Evolutionary conservation across 106 monocot genomes (phyloP), one percentile per base, ranked within the genome.

Genomic region (Ottelia alismoides): DNA sequence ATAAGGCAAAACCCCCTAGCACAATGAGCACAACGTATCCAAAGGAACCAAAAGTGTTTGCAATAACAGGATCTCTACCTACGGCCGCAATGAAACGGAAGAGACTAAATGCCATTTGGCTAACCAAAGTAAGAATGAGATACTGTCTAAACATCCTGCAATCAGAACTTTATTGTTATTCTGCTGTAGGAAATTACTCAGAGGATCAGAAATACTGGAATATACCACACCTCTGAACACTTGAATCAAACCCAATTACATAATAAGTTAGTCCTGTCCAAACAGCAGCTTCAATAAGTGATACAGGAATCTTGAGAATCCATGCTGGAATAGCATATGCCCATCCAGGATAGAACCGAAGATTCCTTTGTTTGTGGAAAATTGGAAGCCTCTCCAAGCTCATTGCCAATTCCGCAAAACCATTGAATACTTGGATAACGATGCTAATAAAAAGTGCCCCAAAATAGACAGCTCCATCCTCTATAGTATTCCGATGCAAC

Each of bases 281-380:
- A 25, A 78, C 49, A 40, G 65, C 87, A 67, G 78, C 72, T 59
- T 87, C 87, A 22, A 75, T 12, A 50, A 87, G 75, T 14, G 87
- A 87, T 55, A 87, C 70, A 0, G 87, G 87, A 7, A 87, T 87
- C 55, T 87, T 87, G 1, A 87, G 70, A 27, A 87, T 49, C 82
- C 82, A 87, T 32, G 81, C 63, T 20, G 87, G 87, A 11, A 87
- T 47, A 25, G 82, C 81, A 65, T 87, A 87, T n/a, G 78, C 72
- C 87, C 87, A 87, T 61, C 78, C 52, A 10, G 87, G 87, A 55
- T 70, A 87, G 53, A 87, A 87, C 25, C 67, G 75, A 58, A 81
- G 78, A 66, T 87, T 81, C 30, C 87, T 78, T 49, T 87, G 87
- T 51, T 87, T 87, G 72, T 81, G 81, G 65, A 87, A 82, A 30